phyloP scores from a whole-genome alignment of 2,329 filamentous ascomycete species.

The Beauveria sp. region DNA sequence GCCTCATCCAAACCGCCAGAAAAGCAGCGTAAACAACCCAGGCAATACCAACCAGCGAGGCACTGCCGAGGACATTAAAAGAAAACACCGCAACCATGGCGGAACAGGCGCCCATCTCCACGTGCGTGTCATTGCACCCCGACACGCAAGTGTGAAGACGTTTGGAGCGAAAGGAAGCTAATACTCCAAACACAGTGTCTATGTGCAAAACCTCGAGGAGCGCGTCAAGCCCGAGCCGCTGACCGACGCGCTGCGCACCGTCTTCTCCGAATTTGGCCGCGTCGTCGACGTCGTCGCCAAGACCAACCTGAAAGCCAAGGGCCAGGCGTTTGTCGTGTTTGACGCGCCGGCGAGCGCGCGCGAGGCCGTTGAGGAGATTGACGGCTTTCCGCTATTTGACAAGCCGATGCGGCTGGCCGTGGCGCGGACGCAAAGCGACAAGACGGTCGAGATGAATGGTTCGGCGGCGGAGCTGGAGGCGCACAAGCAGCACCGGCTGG shows the following conservation, averaged over 20 bases:
- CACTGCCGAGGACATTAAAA: not conserved
- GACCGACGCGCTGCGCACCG: conserved; percentile 61
- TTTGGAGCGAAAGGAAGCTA: conserved; percentile 11
- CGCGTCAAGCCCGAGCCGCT: conserved; percentile 75
- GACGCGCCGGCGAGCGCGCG: conserved; percentile 71
- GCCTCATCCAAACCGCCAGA: too few relatives aligned
- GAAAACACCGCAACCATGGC: conserved; percentile 23
- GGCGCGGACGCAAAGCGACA: conserved; percentile 79
- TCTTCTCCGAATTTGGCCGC: conserved; percentile 85
- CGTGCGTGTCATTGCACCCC: conserved; percentile 70
- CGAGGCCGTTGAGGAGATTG: conserved; percentile 77
- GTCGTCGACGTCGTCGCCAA: conserved; percentile 83
- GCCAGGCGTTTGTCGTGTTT: conserved; percentile 92
- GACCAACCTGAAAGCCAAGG: conserved; percentile 84
- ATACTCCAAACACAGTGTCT: conserved; percentile 40
- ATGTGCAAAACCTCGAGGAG: conserved; percentile 84
- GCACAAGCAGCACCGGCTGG: conserved; percentile 76
- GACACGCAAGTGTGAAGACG: conserved; percentile 38
- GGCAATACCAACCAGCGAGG: not conserved
- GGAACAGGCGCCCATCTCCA: conserved; percentile 46
- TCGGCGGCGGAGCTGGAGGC: conserved; percentile 73
- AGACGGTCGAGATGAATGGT: conserved; percentile 69
- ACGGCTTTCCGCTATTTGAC: conserved; percentile 88
- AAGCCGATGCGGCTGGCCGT: conserved; percentile 82
- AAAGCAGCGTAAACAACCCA: too few relatives aligned